Evolutionary conservation across 176 grass and related monocot genomes (phyloP), one percentile per base, ranked within the genome.

Genomic region (Tuctoria greenei): DNA sequence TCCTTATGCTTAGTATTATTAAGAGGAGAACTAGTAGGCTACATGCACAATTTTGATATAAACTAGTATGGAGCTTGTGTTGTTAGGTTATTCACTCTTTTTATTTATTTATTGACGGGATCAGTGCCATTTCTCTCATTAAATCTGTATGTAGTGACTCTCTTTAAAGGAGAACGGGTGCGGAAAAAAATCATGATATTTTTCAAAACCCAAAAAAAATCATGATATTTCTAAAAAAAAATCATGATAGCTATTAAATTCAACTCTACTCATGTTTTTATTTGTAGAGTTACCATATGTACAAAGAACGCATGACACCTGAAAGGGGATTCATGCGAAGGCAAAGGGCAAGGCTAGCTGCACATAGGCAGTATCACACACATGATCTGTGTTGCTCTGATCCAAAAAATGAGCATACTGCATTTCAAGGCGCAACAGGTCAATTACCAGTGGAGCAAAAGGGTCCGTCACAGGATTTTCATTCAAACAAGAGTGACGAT

Each of bases 211-310:
- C n/a, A n/a, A n/a, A n/a, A n/a, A n/a, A n/a, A n/a, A n/a, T n/a
- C n/a, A n/a, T n/a, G n/a, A n/a, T n/a, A n/a, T n/a, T n/a, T n/a
- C n/a, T n/a, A n/a, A n/a, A n/a, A n/a, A n/a, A n/a, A n/a, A n/a
- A n/a, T n/a, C n/a, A n/a, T 21, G 52, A 15, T 50, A 27, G 6
- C 24, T 63, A 83, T 72, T 81, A 13, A 66, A n/a, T 52, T 14
- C 6, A 80, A 25, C 66, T 67, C 59, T 28, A 6, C 50, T 71
- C 26, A 40, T 42, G 8, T 66, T 64, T 35, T 69, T 21, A 39
- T 63, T 76, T 90, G n/a, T 51, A 90, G 84, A 54, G 3, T n/a
- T 80, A 61, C 25, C 2, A 45, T 13, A 15, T 37, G 27, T 81
- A 73, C 52, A 73, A 18, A 43, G 72, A 84, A 5, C 84, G 37